Base-by-base conservation (phyloP, 2,329 filamentous ascomycete species). In the Aspergillus fumigatiaffinis region DNA sequence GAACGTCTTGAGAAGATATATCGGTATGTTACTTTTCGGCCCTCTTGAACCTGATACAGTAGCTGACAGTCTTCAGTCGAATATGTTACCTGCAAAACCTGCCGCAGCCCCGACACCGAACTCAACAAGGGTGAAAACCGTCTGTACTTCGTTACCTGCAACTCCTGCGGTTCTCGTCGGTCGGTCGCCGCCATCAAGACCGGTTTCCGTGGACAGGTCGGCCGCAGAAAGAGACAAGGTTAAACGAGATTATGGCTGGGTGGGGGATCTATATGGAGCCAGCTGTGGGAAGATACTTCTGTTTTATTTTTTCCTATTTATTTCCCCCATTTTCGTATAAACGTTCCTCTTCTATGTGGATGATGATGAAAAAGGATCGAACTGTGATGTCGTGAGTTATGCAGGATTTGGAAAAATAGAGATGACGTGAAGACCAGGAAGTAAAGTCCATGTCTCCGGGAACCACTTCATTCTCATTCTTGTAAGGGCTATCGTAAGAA, bases 31-130 rank as follows among this genome's bases (percentile, higher is more conserved):
- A 50, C 23, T 51, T 38, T 35, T 44, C 5, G 26, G 55, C 52
- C 35, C 14, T 14, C 26, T 21, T n/a, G 29, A 23, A 29, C n/a
- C 8, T 4, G 25, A 41, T 28, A n/a, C 12, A 38, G 44, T 54
- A n/a, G 50, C 9, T 21, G 12, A 49, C 60, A 54, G 60, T 56
- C 23, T 46, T 50, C 62, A 88, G 87, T 95, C 78, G 93, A 97
- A 81, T 97, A 97, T 74, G 93, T 99, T 62, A 97, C 93, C 53
- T 99, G 94, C 88, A 97, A 97, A 82, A 99, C 94, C 44, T 99
- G 94, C 83, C 87, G 92, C 73, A 92, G 90, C 28, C 91, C 92
- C 71, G 91, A 97, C 73, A 97, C 93, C 54, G 92, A 96, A 75
- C 87, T 99, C 73, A 95, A 89, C 86, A 97, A 97, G 84, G 94